These are phyloP conservation scores for Fereydounia khargensis DNA, from an alignment of 1,284 basidiomycete genomes.

Conservation along the genomic window DNA sequence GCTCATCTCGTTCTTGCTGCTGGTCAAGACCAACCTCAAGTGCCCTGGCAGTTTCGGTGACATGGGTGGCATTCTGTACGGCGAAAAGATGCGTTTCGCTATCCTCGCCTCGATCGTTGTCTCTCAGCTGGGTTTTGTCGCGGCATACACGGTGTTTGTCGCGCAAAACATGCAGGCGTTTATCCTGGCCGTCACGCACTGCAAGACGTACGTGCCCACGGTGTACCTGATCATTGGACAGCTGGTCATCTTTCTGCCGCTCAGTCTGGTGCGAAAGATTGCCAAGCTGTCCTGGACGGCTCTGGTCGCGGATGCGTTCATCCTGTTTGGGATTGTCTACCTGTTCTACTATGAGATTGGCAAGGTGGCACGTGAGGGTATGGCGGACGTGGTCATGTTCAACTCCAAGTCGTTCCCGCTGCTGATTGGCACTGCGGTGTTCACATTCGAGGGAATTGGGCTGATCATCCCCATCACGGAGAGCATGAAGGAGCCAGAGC, in stretches of 20 bases:
- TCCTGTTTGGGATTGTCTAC: constrained; percentile 71
- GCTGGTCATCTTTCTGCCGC: constrained; percentile 70
- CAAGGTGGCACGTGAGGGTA: constrained; percentile 32
- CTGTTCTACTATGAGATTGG: constrained; percentile 53
- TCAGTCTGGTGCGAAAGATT: constrained; percentile 49
- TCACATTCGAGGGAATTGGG: constrained; percentile 97
- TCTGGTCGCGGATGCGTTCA: constrained; percentile 90
- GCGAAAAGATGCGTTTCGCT: constrained; percentile 83
- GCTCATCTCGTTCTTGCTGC: constrained; percentile 87
- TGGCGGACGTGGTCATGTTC: constrained; percentile 77
- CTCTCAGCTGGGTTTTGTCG: constrained; percentile 83
- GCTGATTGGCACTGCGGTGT: constrained; percentile 94
- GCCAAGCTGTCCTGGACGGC: constrained; percentile 85
- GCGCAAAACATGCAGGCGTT: constrained; percentile 83
- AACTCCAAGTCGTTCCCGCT: constrained; percentile 85
- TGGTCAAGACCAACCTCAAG: constrained; percentile 83
- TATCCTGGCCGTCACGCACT: constrained; percentile 78
- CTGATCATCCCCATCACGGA: constrained; percentile 96
- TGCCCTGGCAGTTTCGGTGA: constrained; percentile 94
- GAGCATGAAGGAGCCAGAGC: constrained; percentile 83
- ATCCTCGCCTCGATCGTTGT: constrained; percentile 85
- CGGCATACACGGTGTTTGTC: constrained; percentile 93
- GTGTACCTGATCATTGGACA: constrained; percentile 80
- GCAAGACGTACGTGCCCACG: constrained; percentile 69
- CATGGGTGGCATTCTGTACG: constrained; percentile 89